A percentile compares a stretch with the other conserved stretches of the same genome.
Evolutionary conservation across 2,329 filamentous ascomycete genomes (phyloP).

Genomic region (Gaeumannomyces sp.): DNA sequence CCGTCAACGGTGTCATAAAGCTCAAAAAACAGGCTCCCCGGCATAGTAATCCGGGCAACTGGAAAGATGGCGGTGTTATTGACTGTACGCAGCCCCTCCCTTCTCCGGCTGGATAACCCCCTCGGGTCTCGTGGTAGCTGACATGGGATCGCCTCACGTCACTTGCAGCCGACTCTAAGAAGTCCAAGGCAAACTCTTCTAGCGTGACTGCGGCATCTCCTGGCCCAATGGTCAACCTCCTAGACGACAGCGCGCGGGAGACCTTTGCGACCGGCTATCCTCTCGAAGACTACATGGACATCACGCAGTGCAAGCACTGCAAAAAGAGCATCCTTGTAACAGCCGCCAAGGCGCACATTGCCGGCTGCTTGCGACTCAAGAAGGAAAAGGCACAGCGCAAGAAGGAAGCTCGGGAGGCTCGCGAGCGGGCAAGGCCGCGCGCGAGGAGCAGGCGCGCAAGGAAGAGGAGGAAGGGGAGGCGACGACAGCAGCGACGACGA

Average conservation of each 20-base stretch:
- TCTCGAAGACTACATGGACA: conserved; percentile 71
- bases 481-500: conserved; percentile 39
- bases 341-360: conserved; percentile 72
- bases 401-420: conserved; percentile 66
- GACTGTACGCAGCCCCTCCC: conserved; percentile 43
- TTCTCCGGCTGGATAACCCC: background rate
- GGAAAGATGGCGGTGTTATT: conserved; percentile 60
- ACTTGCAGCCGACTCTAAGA: conserved; percentile 32
- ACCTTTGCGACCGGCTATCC: conserved; percentile 78
- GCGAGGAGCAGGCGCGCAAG: conserved; percentile 49
- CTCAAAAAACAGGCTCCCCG: conserved; percentile 59
- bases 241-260: conserved; percentile 70
- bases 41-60: conserved; percentile 61
- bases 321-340: conserved; percentile 79
- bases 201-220: conserved; percentile 40
- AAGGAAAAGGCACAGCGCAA: conserved; percentile 74
- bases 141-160: background rate
- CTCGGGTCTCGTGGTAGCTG: background rate
- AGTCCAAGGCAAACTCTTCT: conserved; percentile 38
- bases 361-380: conserved; percentile 77
- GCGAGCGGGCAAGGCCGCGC: conserved; percentile 57
- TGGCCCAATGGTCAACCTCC: conserved; percentile 54
- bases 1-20: conserved; percentile 45
- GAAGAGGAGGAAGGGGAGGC: conserved; percentile 39
- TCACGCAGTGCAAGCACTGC: conserved; percentile 87